These are phyloP conservation scores for Gossypium lobatum DNA, from an alignment of 441 rosid species.

Conservation along the genomic window DNA sequence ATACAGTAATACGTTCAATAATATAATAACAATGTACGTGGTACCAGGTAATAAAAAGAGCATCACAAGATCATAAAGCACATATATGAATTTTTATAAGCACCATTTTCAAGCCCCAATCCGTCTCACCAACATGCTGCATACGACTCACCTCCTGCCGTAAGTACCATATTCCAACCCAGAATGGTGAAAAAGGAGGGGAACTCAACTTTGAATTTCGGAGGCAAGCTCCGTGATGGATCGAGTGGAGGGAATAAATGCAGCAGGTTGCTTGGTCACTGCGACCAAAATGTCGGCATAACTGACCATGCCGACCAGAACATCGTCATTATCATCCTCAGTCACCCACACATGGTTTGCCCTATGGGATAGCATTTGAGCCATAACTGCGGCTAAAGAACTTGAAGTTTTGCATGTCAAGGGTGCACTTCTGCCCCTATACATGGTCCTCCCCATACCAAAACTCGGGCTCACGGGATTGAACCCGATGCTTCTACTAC, in stretches of 20 bases:
- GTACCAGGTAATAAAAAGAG: not conserved
- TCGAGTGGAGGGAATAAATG: constrained; percentile 27
- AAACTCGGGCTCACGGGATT: constrained; percentile 52
- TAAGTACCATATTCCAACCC: not conserved
- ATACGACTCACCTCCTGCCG: not conserved
- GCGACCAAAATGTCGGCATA: constrained; percentile 76
- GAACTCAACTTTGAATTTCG: constrained; percentile 45
- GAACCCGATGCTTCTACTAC: constrained; percentile 87
- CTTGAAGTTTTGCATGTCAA: constrained; percentile 74
- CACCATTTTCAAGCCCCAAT: too few species aligned
- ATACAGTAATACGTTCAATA: not conserved
- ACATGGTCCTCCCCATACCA: constrained; percentile 72
- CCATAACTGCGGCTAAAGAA: constrained; percentile 92
- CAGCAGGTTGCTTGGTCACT: constrained; percentile 58
- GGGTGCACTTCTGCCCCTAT: constrained; percentile 86
- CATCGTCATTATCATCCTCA: constrained; percentile 63
- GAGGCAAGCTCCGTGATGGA: constrained; percentile 34
- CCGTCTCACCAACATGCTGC: not conserved
- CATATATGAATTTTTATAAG: not conserved
- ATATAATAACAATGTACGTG: not conserved
- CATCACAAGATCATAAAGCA: not conserved
- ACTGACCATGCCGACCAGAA: constrained; percentile 74
- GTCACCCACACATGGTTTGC: constrained; percentile 97
- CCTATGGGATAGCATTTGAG: constrained; percentile 92
- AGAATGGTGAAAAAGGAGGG: too few species aligned